phyloP scores from a whole-genome alignment of 176 grass and related monocot genomes.

The Luzula sylvatica region DNA sequence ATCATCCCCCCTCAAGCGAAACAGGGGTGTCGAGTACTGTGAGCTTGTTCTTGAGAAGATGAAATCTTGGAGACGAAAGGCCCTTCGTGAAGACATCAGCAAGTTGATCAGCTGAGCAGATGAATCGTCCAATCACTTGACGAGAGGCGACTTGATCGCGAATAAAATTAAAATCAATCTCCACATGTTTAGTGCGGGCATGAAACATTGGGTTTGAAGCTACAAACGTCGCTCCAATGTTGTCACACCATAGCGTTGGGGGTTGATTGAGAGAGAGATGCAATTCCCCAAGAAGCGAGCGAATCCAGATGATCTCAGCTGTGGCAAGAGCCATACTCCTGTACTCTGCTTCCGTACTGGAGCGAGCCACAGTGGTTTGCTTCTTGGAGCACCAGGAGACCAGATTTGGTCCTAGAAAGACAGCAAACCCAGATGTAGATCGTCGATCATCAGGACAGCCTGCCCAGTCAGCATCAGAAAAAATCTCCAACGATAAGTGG shows the following conservation, averaged over 20 bases:
- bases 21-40: neutral
- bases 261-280: no score
- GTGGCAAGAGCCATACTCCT: neutral
- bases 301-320: neutral
- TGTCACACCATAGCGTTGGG: neutral
- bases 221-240: neutral
- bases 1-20: no score
- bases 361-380: neutral
- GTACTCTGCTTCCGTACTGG: constrained; percentile 1
- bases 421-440: neutral
- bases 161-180: constrained; percentile 2
- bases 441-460: neutral
- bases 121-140: neutral
- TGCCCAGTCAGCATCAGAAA: neutral
- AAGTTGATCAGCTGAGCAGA: neutral
- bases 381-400: constrained; percentile 6
- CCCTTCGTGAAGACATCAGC: constrained; percentile 3
- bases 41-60: neutral
- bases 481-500: neutral
- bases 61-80: neutral
- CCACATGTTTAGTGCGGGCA: neutral
- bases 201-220: neutral
- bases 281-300: neutral
- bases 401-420: neutral
- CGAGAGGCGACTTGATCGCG: neutral